Conservation (phyloP, 108 stramenopile species). For the Cyclotella baltica region DNA sequence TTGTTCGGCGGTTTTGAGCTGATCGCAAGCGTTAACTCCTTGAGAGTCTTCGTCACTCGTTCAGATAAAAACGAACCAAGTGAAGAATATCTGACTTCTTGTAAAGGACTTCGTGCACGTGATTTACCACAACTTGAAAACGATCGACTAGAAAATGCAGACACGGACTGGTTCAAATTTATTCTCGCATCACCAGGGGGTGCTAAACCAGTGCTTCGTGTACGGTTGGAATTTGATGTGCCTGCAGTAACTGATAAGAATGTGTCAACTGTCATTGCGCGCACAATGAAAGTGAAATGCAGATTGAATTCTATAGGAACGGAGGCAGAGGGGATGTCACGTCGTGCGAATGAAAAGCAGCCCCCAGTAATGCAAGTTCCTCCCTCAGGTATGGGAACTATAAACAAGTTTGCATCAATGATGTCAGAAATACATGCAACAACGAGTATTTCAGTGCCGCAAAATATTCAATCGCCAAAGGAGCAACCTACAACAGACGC, state of each 20-base stretch:
- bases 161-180: conserved; percentile 33
- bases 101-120: conserved; percentile 47
- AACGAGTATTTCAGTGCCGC: background rate
- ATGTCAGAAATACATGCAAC: conserved; percentile 18
- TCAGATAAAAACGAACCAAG: background rate
- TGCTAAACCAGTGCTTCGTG: conserved; percentile 35
- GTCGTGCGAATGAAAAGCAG: background rate
- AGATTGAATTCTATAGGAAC: conserved; percentile 25
- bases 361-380: background rate
- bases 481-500: background rate
- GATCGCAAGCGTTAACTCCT: conserved; percentile 34
- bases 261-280: conserved; percentile 19
- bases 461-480: background rate
- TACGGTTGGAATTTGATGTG: conserved; percentile 35
- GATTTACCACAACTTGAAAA: conserved; percentile 23
- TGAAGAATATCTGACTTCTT: conserved; percentile 44
- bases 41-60: conserved; percentile 33
- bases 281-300: conserved; percentile 42
- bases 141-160: background rate
- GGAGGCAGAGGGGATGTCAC: background rate
- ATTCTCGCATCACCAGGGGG: conserved; percentile 46
- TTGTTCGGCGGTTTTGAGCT: conserved; percentile 53
- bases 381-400: background rate
- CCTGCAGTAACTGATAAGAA: background rate
- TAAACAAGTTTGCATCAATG: conserved; percentile 33